These are phyloP conservation scores for Orychophragmus violaceus DNA, from an alignment of 345 rosid species.

Conservation along the genomic window DNA sequence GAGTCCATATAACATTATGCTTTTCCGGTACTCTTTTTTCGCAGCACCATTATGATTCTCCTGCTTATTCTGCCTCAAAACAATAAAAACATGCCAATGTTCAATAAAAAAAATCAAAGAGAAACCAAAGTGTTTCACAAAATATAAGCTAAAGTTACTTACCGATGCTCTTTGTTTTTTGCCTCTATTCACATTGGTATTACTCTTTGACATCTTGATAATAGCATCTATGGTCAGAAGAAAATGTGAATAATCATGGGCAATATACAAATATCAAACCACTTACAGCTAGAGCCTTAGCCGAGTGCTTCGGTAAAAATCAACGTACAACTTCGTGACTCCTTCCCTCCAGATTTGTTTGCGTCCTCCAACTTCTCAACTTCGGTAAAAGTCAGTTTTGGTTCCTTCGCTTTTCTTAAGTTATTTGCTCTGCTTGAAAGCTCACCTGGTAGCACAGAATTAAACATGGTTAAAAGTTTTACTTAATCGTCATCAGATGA, in stretches of 20 bases:
- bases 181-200: slow-evolving; percentile 32
- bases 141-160: slow-evolving; percentile 4
- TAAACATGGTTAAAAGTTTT: not conserved
- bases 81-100: not conserved
- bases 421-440: slow-evolving; percentile 81
- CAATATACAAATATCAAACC: no score
- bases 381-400: slow-evolving; percentile 47
- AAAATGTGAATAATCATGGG: not conserved
- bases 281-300: no score
- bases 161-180: slow-evolving; percentile 59
- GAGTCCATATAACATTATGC: slow-evolving; percentile 53
- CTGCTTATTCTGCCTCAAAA: slow-evolving; percentile 49
- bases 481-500: not conserved
- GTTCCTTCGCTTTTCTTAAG: slow-evolving; percentile 89
- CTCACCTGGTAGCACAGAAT: slow-evolving; percentile 54
- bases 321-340: no score
- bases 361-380: slow-evolving; percentile 85
- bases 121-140: slow-evolving; percentile 6
- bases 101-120: slow-evolving; percentile 4
- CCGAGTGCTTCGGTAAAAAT: no score
- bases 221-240: slow-evolving; percentile 49
- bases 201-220: slow-evolving; percentile 73
- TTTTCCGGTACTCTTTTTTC: slow-evolving; percentile 40
- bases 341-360: no score
- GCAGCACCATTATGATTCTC: slow-evolving; percentile 39